A percentile compares a stretch with the other conserved stretches of the same genome.
Evolutionary conservation across 1,284 basidiomycete species (phyloP).

Genomic region (Malassezia slooffiae): DNA sequence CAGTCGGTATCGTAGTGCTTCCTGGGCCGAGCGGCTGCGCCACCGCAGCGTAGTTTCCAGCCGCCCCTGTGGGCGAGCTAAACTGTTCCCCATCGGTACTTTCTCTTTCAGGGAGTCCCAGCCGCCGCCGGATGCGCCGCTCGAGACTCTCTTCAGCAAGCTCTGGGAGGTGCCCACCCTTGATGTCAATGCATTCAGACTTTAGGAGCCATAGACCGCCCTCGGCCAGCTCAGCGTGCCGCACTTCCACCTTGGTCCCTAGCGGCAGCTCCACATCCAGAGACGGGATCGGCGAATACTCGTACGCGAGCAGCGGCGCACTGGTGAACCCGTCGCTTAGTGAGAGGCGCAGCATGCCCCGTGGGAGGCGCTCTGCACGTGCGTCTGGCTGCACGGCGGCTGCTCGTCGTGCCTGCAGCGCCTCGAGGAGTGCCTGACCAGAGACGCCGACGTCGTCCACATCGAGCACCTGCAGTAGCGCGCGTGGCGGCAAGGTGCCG

Average conservation of each 20-base stretch:
- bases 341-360: conserved; percentile 11
- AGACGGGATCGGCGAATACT: conserved; percentile 1
- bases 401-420: neutral
- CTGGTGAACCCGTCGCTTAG: conserved; percentile 5
- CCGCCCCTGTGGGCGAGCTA: too few relatives aligned
- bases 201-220: neutral
- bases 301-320: conserved; percentile 1
- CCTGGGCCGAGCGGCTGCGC: too few relatives aligned
- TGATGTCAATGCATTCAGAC: neutral
- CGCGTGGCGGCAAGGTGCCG: neutral
- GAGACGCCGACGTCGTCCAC: conserved; percentile 12
- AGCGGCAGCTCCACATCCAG: conserved; percentile 3
- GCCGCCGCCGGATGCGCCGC: neutral
- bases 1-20: too few relatives aligned
- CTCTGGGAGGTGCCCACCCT: conserved; percentile 7
- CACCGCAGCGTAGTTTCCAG: too few relatives aligned
- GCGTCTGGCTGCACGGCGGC: neutral
- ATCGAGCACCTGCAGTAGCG: conserved; percentile 2
- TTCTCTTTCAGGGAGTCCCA: neutral
- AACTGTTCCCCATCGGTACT: too few relatives aligned
- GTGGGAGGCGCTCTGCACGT: neutral
- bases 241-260: conserved; percentile 9
- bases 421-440: conserved; percentile 8
- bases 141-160: conserved; percentile 2
- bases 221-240: neutral